Conservation (phyloP, 352 stramenopile genomes). For the Pythium sp. region DNA sequence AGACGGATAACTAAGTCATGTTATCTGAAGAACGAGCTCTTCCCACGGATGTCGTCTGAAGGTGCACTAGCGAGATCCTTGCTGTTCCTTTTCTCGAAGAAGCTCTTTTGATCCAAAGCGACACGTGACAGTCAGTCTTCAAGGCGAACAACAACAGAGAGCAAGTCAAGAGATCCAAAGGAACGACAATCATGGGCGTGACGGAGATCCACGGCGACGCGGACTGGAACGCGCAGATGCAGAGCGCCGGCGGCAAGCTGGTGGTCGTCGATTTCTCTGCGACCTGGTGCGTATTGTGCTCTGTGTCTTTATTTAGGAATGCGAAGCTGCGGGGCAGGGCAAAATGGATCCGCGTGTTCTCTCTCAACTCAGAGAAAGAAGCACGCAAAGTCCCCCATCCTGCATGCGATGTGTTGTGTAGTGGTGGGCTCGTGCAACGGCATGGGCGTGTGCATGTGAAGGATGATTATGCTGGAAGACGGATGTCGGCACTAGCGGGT, state of each 20-base stretch:
- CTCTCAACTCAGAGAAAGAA: background rate
- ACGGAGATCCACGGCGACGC: slow-evolving; percentile 64
- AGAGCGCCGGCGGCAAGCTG: slow-evolving; percentile 75
- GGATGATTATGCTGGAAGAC: background rate
- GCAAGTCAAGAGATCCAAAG: background rate
- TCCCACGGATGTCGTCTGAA: background rate
- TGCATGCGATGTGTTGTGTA: background rate
- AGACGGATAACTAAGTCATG: background rate
- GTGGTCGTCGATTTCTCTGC: slow-evolving; percentile 88
- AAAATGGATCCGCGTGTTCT: background rate
- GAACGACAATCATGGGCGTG: slow-evolving; percentile 50
- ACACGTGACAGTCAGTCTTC: slow-evolving; percentile 6
- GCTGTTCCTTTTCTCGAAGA: background rate
- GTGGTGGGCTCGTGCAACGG: too few relatives aligned
- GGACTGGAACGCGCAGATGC: slow-evolving; percentile 82
- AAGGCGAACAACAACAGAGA: background rate
- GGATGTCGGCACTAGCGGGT: background rate
- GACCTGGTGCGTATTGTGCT: slow-evolving; percentile 52
- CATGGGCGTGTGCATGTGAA: background rate
- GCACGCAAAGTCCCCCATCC: background rate
- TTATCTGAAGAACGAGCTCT: background rate
- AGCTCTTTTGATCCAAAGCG: background rate
- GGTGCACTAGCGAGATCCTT: slow-evolving; percentile 1
- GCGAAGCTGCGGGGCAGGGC: background rate
- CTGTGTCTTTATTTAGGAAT: slow-evolving; percentile 1